Evolutionary conservation across 1,284 basidiomycete species (phyloP).

Genomic region (Leucoagaricus sp.): DNA sequence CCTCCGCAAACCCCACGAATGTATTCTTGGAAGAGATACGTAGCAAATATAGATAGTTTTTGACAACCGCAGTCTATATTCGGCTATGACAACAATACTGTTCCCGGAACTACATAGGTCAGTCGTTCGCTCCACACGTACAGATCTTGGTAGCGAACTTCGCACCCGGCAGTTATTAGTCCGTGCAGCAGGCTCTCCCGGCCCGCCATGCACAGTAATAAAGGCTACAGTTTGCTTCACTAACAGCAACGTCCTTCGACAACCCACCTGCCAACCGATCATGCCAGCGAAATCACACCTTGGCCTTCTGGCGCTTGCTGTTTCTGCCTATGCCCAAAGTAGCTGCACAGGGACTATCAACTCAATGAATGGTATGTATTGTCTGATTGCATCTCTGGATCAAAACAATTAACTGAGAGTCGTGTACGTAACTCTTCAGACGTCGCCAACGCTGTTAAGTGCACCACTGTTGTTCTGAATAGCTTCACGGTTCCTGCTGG

Average conservation of each 20-base stretch:
- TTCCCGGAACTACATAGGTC: background rate
- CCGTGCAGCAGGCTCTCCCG: background rate
- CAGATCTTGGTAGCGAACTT: background rate
- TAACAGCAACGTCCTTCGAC: background rate
- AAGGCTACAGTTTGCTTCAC: background rate
- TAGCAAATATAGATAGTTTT: background rate
- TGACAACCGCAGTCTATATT: background rate
- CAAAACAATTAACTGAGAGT: too few species aligned
- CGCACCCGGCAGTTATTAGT: conserved; percentile 5
- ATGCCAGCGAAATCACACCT: conserved; percentile 4
- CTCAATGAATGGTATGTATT: conserved; percentile 5
- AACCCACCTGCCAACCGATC: background rate
- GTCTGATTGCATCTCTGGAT: background rate
- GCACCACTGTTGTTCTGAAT: conserved; percentile 50
- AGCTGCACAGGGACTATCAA: conserved; percentile 14
- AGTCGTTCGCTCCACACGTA: background rate
- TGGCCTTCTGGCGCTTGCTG: conserved; percentile 4
- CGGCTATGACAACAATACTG: background rate
- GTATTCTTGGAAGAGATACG: background rate
- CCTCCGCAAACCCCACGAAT: background rate
- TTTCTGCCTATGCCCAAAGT: background rate
- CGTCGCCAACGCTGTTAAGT: conserved; percentile 42
- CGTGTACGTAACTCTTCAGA: conserved; percentile 24
- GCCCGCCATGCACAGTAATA: conserved; percentile 4
- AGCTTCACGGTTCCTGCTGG: conserved; percentile 50